Base-by-base conservation (phyloP, 1,284 basidiomycete species). In the Ganoderma boninense region DNA sequence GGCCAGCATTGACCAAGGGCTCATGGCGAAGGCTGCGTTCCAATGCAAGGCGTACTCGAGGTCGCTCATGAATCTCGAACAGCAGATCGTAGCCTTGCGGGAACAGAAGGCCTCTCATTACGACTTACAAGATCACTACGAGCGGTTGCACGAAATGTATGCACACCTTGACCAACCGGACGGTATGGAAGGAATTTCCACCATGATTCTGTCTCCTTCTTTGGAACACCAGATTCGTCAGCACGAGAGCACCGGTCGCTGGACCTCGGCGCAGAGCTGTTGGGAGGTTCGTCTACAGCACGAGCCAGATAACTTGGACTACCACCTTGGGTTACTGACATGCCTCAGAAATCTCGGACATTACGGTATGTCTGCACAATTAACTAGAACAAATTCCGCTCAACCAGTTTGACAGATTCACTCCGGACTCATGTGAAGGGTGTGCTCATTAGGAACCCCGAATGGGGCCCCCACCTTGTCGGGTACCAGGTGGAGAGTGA, bases 251-350 rank as follows among this genome's bases (percentile, higher is more conserved):
- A 98, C 95, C 0, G 98, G 98, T 4, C 88, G 93, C 56, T 99
- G 98, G 98, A 99, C 98, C 0, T 94, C 97, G 4, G 98, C 98
- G 5, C 98, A 99, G 81, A 99, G 97, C 78, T 99, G 98, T 77
- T 99, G 98, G 98, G 98, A 99, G 82, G 94, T 99, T n/a, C 89
- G 94, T 62, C 84, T 99, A 29, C 97, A 99, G 79, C 92, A 95
- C 73, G 90, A 91, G 38, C 97, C 97, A 0, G 91, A 98, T 76
- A 96, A 97, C 74, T 85, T 98, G 10, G 89, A 94, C 40, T 92
- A 93, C 71, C 98, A 99, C 80, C 81, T 98, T 10, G 98, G 98
- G 4, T 86, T 99, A 23, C 83, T 99, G 71, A 90, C 95, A 65
- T 99, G 98, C 79, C 86, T 99, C 65, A 89, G 96, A 57, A 98